Percentiles rank a stretch among this genome's conserved stretches.
Conservation (phyloP, 2,329 filamentous ascomycete genomes). For the Microdochium paspali region DNA sequence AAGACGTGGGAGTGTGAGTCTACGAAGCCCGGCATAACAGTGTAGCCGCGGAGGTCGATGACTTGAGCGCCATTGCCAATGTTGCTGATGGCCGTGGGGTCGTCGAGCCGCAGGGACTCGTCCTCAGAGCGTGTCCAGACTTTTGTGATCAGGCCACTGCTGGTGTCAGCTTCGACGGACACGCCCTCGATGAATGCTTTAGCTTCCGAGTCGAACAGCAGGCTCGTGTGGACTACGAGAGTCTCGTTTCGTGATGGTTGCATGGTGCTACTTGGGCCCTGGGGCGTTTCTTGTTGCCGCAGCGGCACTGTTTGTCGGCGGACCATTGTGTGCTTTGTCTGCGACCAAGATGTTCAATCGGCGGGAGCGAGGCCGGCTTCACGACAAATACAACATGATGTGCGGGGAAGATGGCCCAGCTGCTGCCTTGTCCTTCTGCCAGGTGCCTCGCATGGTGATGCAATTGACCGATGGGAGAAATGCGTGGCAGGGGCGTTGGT, state of each 20-base stretch:
- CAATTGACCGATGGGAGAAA: too few species aligned
- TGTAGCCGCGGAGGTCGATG: conserved; percentile 43
- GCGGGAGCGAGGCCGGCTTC: too few species aligned
- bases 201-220: not conserved
- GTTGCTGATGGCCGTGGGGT: conserved; percentile 7
- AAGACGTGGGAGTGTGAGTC: conserved; percentile 50
- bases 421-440: too few species aligned
- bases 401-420: too few species aligned
- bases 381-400: too few species aligned
- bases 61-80: conserved; percentile 8
- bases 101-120: conserved; percentile 14
- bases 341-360: too few species aligned
- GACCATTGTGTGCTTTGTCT: too few species aligned
- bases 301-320: not conserved
- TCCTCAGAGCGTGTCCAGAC: conserved; percentile 2
- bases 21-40: conserved; percentile 42
- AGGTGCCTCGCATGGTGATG: too few species aligned
- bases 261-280: not conserved
- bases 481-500: too few species aligned
- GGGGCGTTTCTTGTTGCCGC: not conserved
- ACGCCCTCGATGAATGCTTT: not conserved
- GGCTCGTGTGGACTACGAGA: not conserved
- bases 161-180: not conserved
- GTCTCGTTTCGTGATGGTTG: not conserved
- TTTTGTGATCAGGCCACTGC: not conserved